Percentiles rank a stretch among this genome's conserved stretches.
These are phyloP conservation scores for Bryum argenteum DNA, from an alignment of 225 moss, liverwort and hornwort species.

Conservation along the genomic window DNA sequence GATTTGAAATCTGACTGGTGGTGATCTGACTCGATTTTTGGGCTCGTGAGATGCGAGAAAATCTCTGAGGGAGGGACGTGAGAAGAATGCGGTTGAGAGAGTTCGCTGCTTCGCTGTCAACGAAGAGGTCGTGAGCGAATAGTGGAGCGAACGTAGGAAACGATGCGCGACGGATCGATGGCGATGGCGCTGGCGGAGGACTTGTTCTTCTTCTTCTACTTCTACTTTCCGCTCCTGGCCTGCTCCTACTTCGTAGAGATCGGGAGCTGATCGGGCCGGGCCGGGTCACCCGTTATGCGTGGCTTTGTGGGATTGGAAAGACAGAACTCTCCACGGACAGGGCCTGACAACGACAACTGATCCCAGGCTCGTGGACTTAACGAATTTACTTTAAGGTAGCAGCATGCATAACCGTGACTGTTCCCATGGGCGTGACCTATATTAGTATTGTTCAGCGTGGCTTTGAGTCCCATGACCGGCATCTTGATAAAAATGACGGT, in stretches of 20 bases:
- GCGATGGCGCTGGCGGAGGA: constrained; percentile 1
- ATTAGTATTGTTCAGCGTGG: too few species aligned
- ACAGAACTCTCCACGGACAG: constrained; percentile 11
- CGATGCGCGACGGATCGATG: constrained; percentile 9
- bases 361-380: not conserved
- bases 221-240: not conserved
- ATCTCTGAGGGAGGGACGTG: not conserved
- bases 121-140: constrained; percentile 20
- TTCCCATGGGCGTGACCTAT: too few species aligned
- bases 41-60: constrained; percentile 12
- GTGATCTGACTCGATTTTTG: not conserved
- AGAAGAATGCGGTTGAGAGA: not conserved
- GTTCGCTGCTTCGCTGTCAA: not conserved
- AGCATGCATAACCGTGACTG: too few species aligned
- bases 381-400: not conserved
- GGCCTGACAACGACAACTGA: not conserved
- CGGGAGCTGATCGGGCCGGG: not conserved
- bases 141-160: constrained; percentile 26
- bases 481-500: too few species aligned
- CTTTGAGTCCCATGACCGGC: too few species aligned
- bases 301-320: not conserved
- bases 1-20: not conserved
- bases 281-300: not conserved
- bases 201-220: constrained; percentile 15
- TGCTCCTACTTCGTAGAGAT: not conserved